phyloP scores from a whole-genome alignment of 148 eudicot genomes.

The Chenopodium album region DNA sequence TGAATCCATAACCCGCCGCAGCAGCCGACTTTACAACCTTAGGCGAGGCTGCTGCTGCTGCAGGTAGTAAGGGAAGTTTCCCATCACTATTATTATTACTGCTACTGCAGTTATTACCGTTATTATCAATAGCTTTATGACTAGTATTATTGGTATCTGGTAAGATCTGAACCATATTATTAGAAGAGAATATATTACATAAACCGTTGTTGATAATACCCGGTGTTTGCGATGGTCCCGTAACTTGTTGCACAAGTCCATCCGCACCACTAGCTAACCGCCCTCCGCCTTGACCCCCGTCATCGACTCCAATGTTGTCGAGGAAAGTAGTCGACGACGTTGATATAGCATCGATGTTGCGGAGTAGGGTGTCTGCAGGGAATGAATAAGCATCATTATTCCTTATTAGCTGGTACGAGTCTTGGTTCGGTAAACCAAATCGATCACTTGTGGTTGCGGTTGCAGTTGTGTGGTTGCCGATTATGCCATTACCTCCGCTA shows the following conservation, averaged over 20 bases:
- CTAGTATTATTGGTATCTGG: background rate
- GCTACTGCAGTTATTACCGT: background rate
- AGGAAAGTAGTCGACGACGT: slow-evolving; percentile 9
- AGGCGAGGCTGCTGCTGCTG: slow-evolving; percentile 1
- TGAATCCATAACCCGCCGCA: slow-evolving; percentile 1
- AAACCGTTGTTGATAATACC: background rate
- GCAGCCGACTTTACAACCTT: slow-evolving; percentile 3
- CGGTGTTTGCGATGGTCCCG: background rate
- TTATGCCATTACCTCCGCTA: slow-evolving; percentile 25
- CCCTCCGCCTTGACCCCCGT: background rate
- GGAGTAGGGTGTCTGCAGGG: slow-evolving; percentile 3
- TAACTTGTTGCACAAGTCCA: background rate
- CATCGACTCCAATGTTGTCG: background rate
- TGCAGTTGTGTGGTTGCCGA: background rate
- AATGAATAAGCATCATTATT: slow-evolving; percentile 16
- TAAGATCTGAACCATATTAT: slow-evolving; percentile 16
- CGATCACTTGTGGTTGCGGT: background rate
- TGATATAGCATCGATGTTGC: slow-evolving; percentile 12
- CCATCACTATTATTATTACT: background rate
- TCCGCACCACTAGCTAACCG: too few relatives aligned
- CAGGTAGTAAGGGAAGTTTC: background rate
- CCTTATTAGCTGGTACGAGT: background rate
- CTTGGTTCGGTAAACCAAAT: slow-evolving; percentile 12
- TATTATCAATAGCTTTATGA: background rate
- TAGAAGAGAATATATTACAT: slow-evolving; percentile 4